Evolutionary conservation across 129 eudicot species (phyloP).

Genomic region (Helichrysum umbraculigerum): DNA sequence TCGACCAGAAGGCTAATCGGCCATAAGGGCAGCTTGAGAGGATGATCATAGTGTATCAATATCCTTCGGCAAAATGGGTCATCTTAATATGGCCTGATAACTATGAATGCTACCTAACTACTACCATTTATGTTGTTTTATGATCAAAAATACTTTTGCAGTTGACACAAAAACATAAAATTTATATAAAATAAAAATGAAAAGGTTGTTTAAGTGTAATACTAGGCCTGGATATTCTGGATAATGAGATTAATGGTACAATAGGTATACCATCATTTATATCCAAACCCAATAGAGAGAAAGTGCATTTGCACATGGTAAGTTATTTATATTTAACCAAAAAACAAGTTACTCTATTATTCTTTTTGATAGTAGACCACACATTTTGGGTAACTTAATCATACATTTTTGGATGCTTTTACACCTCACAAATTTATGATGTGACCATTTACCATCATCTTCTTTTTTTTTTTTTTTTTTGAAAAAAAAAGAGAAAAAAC

Average conservation of each 20-base stretch:
- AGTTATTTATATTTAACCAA: conserved; percentile 6
- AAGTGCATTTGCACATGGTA: conserved; percentile 11
- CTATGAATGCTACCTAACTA: too few species aligned
- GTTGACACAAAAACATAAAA: too few species aligned
- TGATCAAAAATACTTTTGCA: too few species aligned
- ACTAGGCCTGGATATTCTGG: too few species aligned
- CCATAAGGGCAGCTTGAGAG: too few species aligned
- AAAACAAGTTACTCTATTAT: not conserved
- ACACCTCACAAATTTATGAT: conserved; percentile 28
- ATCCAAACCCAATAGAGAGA: not conserved
- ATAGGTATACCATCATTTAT: not conserved
- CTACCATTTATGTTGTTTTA: too few species aligned
- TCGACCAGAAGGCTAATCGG: not conserved
- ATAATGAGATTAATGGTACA: not conserved
- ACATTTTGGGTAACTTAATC: conserved; percentile 12
- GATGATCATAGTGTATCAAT: too few species aligned
- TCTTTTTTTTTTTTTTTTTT: not conserved
- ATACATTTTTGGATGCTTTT: conserved; percentile 20
- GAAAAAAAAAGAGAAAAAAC: too few species aligned
- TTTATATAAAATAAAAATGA: too few species aligned
- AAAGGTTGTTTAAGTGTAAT: too few species aligned
- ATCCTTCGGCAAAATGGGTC: too few species aligned
- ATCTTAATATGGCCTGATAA: too few species aligned
- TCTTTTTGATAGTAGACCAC: conserved; percentile 13
- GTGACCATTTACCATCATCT: conserved; percentile 21